phyloP scores from a whole-genome alignment of 2,329 filamentous ascomycete species.

The Fusarium euwallaceae region DNA sequence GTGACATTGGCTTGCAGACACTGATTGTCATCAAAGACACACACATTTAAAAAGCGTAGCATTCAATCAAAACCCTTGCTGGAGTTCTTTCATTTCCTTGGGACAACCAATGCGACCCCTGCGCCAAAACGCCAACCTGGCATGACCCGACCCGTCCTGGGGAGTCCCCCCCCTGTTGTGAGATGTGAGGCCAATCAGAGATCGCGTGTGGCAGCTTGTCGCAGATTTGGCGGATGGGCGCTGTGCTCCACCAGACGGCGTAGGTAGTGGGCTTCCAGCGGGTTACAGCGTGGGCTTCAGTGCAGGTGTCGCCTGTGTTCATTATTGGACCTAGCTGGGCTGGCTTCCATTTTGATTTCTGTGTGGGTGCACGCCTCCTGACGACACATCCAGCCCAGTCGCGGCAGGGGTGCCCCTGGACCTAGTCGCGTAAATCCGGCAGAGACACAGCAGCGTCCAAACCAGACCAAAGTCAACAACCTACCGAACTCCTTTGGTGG shows the following conservation, averaged over 20 bases:
- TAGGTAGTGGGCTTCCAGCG: conserved; percentile 16
- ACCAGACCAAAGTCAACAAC: conserved; percentile 44
- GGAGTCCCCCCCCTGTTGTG: conserved; percentile 18
- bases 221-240: conserved; percentile 21
- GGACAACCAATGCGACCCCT: conserved; percentile 31
- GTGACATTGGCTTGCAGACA: not conserved
- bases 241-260: conserved; percentile 27
- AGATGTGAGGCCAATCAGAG: conserved; percentile 29
- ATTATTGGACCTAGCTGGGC: not conserved
- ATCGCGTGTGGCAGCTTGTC: not conserved
- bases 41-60: conserved; percentile 16
- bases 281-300: conserved; percentile 17
- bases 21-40: not conserved
- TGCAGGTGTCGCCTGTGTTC: conserved; percentile 16
- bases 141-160: conserved; percentile 29
- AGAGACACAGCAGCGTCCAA: conserved; percentile 31
- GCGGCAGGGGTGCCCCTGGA: conserved; percentile 49
- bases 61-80: conserved; percentile 18
- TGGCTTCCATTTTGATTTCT: conserved; percentile 3
- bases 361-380: conserved; percentile 40
- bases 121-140: conserved; percentile 38
- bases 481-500: conserved; percentile 37
- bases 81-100: conserved; percentile 33
- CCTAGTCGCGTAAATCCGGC: conserved; percentile 46
- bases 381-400: conserved; percentile 51